Conservation (phyloP, 2,329 filamentous ascomycete species). For the Aspergillus sojae region DNA sequence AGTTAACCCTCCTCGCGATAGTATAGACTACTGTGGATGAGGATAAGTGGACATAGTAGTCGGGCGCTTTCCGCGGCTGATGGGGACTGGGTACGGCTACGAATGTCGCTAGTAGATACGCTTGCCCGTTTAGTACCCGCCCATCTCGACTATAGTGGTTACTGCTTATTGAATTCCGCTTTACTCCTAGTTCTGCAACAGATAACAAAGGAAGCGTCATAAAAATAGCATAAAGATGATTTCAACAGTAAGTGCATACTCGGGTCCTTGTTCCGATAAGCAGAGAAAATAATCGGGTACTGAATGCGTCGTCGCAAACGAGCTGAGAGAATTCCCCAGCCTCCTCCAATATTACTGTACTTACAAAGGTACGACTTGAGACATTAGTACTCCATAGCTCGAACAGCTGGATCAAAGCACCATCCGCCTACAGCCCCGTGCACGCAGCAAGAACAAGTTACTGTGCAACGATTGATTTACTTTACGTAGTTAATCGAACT, state of each 20-base stretch:
- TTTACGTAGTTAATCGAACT: conserved; percentile 20
- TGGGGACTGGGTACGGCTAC: neutral
- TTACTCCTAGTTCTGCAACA: neutral
- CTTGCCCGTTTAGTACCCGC: neutral
- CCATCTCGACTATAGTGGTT: neutral
- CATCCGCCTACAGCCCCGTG: conserved; percentile 30
- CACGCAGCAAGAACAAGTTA: conserved; percentile 9
- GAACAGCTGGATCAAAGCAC: conserved; percentile 19
- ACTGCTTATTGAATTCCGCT: neutral
- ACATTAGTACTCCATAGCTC: neutral
- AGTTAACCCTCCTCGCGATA: neutral
- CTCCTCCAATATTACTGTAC: neutral
- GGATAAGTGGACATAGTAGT: neutral
- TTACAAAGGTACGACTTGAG: neutral
- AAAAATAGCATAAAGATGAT: conserved; percentile 1
- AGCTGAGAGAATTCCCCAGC: neutral
- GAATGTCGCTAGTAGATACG: neutral
- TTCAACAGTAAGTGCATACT: neutral
- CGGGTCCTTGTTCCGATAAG: neutral
- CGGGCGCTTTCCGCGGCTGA: conserved; percentile 31
- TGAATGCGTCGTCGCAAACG: neutral
- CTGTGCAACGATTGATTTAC: neutral
- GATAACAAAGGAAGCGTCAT: neutral
- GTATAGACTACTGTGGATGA: neutral
- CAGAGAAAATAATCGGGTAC: neutral